A percentile compares a stretch with the other conserved stretches of the same genome.
phyloP scores from a whole-genome alignment of 108 stramenopile genomes.

The Nitzschia sp. region DNA sequence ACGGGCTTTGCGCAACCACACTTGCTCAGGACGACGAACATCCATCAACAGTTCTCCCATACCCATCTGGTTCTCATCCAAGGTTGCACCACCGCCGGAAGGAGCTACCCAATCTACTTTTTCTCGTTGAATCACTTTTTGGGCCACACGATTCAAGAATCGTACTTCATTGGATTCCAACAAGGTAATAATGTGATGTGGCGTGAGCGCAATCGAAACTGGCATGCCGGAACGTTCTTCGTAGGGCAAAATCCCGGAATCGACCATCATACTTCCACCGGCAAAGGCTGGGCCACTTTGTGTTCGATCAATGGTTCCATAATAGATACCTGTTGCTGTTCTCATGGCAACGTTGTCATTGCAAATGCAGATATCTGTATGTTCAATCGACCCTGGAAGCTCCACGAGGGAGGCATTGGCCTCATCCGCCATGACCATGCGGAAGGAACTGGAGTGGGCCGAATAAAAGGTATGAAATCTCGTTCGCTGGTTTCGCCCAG shows the following conservation, averaged over 20 bases:
- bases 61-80: slow-evolving; percentile 42
- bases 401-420: slow-evolving; percentile 56
- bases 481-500: slow-evolving; percentile 68
- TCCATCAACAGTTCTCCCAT: slow-evolving; percentile 77
- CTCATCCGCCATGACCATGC: slow-evolving; percentile 55
- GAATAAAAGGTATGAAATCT: slow-evolving; percentile 76
- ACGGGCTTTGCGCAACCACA: slow-evolving; percentile 79
- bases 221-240: slow-evolving; percentile 24
- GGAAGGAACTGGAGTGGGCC: slow-evolving; percentile 44
- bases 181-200: slow-evolving; percentile 78
- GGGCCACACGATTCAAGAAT: slow-evolving; percentile 79
- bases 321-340: slow-evolving; percentile 80
- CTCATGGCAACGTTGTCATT: slow-evolving; percentile 70
- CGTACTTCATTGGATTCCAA: slow-evolving; percentile 66
- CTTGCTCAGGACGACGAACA: slow-evolving; percentile 85
- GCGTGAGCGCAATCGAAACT: slow-evolving; percentile 59
- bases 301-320: slow-evolving; percentile 71
- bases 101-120: slow-evolving; percentile 67
- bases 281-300: slow-evolving; percentile 40
- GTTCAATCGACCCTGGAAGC: slow-evolving; percentile 75
- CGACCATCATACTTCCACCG: slow-evolving; percentile 56
- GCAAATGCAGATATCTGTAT: slow-evolving; percentile 64
- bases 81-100: slow-evolving; percentile 27
- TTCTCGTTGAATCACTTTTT: slow-evolving; percentile 77
- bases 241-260: slow-evolving; percentile 78